A percentile compares a stretch with the other conserved stretches of the same genome.
phyloP scores from a whole-genome alignment of 176 grass and related monocot genomes.

The Microstegium vimineum region DNA sequence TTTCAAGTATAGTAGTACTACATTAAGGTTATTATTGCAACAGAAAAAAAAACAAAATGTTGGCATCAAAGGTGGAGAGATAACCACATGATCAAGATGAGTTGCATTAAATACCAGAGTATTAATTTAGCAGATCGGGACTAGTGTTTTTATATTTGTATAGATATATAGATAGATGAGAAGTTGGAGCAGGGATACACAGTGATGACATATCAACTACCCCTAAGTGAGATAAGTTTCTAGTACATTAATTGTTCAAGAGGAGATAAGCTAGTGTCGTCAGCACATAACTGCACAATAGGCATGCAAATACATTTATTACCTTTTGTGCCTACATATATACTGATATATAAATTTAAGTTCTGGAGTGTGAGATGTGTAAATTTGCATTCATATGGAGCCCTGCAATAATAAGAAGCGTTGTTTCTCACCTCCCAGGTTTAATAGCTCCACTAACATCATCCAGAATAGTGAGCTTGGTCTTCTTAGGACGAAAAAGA shows the following conservation, averaged over 20 bases:
- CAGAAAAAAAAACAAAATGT: not conserved
- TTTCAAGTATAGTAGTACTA: not conserved
- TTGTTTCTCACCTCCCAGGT: slow-evolving; percentile 56
- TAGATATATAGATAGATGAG: not conserved
- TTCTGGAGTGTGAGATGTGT: not conserved
- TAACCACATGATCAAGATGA: not conserved
- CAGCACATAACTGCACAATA: not conserved
- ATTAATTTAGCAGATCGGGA: not conserved
- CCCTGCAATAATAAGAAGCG: not conserved
- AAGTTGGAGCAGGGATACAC: not conserved
- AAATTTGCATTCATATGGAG: not conserved
- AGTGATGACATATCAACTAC: not conserved
- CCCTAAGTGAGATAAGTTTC: not conserved
- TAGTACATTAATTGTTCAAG: not conserved
- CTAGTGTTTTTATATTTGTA: not conserved
- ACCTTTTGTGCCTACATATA: too few species aligned
- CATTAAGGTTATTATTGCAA: not conserved
- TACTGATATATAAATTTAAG: not conserved
- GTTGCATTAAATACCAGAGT: not conserved
- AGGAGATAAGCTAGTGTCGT: not conserved
- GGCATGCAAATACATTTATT: not conserved
- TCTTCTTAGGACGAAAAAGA: slow-evolving; percentile 38
- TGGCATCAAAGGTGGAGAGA: not conserved
- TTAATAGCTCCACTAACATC: slow-evolving; percentile 46
- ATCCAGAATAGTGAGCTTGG: slow-evolving; percentile 59